Base-by-base conservation (phyloP, 805 yeast species). In the Suhomyces emberorum region DNA sequence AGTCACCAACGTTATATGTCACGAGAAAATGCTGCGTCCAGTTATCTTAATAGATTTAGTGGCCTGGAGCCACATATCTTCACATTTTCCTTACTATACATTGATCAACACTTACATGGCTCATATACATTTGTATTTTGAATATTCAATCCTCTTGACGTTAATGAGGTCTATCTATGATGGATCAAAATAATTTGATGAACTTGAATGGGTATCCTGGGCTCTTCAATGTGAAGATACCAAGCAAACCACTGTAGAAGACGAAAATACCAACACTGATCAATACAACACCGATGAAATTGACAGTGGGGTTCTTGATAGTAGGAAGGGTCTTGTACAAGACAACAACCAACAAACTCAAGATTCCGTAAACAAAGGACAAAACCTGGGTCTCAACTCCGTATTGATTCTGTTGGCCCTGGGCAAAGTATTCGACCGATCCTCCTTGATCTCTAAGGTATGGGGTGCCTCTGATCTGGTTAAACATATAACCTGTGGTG, bases 401-500 rank as follows among this genome's bases (percentile, higher is more conserved):
- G 34, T 76, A 74, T 61, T 93, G 98, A 34, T 65, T 67, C 52
- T 82, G 85, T 51, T 84, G 88, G 23, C 88, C 88, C 4, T 70
- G 66, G 3, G 56, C 43, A 41, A 73, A 59, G 45, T 70, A 74
- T 7, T 55, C 55, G 3, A 52, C 55, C 1, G 42, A 36, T 7
- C 75, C 76, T 30, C 70, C 56, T 7, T 46, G 51, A 22, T 65
- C 70, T 46, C 72, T 72, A 28, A 81, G 68, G 54, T 81, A 85
- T 62, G 73, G 88, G 5, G 81, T 72, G 25, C 75, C 74, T 59
- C 97, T 78, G 44, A 93, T 93, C 47, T 77, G 75, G 59, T 88
- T 89, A 74, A 79, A 93, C 98, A 93, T 93, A 63, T 88, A 84
- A 12, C 98, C 98, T 6, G 91, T 70, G 32, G 76, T 79, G 69